phyloP scores from a whole-genome alignment of 305 asterid genomes.

The Fraxinus velutina region DNA sequence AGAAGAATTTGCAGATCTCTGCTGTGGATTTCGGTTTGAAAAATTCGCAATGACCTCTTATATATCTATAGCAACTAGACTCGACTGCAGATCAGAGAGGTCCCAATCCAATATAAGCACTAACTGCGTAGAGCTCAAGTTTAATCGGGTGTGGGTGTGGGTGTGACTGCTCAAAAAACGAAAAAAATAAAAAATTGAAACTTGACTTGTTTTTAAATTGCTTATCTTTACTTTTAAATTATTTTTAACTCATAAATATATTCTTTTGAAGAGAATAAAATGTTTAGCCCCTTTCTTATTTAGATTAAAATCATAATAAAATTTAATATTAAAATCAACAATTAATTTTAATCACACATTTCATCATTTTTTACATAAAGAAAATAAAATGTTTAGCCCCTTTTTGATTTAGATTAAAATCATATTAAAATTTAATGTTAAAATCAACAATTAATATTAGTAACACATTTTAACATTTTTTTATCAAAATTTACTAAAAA shows the following conservation, averaged over 20 bases:
- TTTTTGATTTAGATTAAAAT: too few species aligned
- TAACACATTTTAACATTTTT: too few species aligned
- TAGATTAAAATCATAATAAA: not conserved
- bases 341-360: too few species aligned
- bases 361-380: too few species aligned
- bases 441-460: not conserved
- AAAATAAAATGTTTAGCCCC: too few species aligned
- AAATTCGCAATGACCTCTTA: not conserved
- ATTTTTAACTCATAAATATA: not conserved
- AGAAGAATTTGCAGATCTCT: constrained; percentile 32
- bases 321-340: too few species aligned
- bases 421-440: not conserved
- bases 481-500: not conserved
- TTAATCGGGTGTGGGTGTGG: not conserved
- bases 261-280: not conserved
- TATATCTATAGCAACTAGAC: not conserved
- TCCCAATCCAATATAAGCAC: constrained; percentile 6
- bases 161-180: not conserved
- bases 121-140: constrained; percentile 17
- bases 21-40: not conserved
- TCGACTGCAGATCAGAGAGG: constrained; percentile 3
- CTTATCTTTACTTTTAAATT: not conserved
- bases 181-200: not conserved
- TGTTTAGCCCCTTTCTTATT: not conserved
- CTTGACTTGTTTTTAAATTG: not conserved